Evolutionary conservation across 2,329 filamentous ascomycete species (phyloP), one percentile per base, ranked within the genome.

Genomic region (Phialocephala subalpina): DNA sequence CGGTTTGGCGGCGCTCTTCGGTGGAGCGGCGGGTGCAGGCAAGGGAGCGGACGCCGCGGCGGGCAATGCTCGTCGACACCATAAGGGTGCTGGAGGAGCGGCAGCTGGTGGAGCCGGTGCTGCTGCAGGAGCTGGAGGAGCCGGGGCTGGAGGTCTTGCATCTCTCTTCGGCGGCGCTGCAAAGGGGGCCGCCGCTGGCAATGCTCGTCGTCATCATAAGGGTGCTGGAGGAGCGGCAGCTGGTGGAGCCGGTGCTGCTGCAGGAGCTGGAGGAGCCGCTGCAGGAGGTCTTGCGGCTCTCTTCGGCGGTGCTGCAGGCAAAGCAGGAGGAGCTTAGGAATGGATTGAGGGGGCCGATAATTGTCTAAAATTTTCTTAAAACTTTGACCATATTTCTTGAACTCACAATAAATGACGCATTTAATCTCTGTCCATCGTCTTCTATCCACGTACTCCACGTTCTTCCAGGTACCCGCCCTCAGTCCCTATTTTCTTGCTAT

Each of bases 81-180:
- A 68, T 52, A 68, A 68, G 53, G 66, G 66, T 11, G 62, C 58
- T 22, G 62, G 53, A 14, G 58, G 36, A 8, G 60, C 22, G n/a
- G 49, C 35, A 40, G 61, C 56, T 9, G 47, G n/a, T n/a, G n/a
- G n/a, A n/a, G n/a, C 60, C 11, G 33, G 27, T 11, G 61, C 25
- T 5, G 29, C 4, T 40, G 29, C 45, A n/a, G 45, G 45, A 36
- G 55, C 29, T 9, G 62, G 29, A 33, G 29, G 38, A 42, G 38
- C 12, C 4, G 38, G 5, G 5, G 38, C 57, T 45, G 36, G 57
- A 9, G 38, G 36, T 1, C n/a, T 59, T 4, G 57, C 57, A 3
- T n/a, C 36, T 27, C 57, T 59, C 5, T 59, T 59, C 25, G 57
- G 38, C 8, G 57, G 57, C 12, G 57, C 38, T 9, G 16, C 9